Conservation (phyloP, 2,329 filamentous ascomycete species). For the Aspergillus jensenii region DNA sequence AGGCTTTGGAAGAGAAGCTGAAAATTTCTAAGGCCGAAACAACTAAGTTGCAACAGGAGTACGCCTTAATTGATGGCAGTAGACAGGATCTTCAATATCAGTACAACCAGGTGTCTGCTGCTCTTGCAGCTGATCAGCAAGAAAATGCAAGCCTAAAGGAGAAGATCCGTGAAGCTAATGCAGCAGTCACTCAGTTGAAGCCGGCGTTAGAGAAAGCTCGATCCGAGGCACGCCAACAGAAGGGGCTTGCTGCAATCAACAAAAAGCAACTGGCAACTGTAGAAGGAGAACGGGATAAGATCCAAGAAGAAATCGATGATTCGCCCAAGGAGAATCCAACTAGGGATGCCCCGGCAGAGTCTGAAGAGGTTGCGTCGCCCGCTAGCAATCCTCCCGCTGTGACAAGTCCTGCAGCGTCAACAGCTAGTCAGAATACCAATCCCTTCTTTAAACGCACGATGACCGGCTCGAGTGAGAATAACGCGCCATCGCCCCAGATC, state of each 20-base stretch:
- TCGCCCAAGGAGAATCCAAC: slow-evolving; percentile 56
- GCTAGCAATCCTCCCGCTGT: slow-evolving; percentile 50
- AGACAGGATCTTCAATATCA: slow-evolving; percentile 80
- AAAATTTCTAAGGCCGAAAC: slow-evolving; percentile 74
- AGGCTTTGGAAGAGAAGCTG: slow-evolving; percentile 79
- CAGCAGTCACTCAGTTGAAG: slow-evolving; percentile 78
- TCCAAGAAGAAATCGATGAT: slow-evolving; percentile 75
- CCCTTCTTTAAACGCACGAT: slow-evolving; percentile 79
- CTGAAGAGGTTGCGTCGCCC: slow-evolving; percentile 44
- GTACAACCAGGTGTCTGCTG: slow-evolving; percentile 71
- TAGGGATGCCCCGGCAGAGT: slow-evolving; percentile 47
- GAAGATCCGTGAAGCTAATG: slow-evolving; percentile 78
- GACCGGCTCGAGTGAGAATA: slow-evolving; percentile 46
- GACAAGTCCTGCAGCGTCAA: slow-evolving; percentile 64
- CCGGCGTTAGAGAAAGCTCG: slow-evolving; percentile 91
- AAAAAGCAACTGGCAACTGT: slow-evolving; percentile 94
- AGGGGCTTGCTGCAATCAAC: slow-evolving; percentile 94
- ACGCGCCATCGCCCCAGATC: slow-evolving; percentile 48
- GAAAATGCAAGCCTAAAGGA: slow-evolving; percentile 87
- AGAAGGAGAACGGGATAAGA: slow-evolving; percentile 83
- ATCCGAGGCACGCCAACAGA: slow-evolving; percentile 89
- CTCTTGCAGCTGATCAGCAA: slow-evolving; percentile 80
- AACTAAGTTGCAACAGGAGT: slow-evolving; percentile 78
- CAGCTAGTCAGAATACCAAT: slow-evolving; percentile 74
- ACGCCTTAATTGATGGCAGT: slow-evolving; percentile 76